A percentile compares a stretch with the other conserved stretches of the same genome.
Evolutionary conservation across 164 flowering plant species (phyloP).

Genomic region (Liquidambar formosana): DNA sequence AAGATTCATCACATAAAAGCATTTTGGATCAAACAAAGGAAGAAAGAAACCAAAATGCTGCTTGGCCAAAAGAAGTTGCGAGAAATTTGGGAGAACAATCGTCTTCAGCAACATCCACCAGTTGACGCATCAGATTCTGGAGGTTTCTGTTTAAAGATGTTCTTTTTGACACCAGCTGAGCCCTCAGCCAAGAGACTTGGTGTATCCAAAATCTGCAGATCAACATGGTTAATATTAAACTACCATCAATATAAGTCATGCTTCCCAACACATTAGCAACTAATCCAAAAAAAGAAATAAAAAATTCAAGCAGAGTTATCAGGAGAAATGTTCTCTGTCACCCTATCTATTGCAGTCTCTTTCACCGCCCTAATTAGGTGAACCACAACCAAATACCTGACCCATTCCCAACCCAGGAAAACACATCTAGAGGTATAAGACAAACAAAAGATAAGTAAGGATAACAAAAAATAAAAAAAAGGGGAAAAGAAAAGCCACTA

Average conservation of each 20-base stretch:
- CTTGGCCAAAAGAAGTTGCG: not conserved
- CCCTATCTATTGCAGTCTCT: too few species aligned
- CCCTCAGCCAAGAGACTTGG: slow-evolving; percentile 83
- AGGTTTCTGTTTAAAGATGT: slow-evolving; percentile 80
- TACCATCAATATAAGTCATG: too few species aligned
- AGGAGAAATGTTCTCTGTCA: too few species aligned
- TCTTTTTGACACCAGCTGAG: slow-evolving; percentile 60
- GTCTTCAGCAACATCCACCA: slow-evolving; percentile 63
- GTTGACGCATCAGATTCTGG: slow-evolving; percentile 56
- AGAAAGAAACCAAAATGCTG: not conserved
- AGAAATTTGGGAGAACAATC: not conserved
- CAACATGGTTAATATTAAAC: slow-evolving; percentile 2
- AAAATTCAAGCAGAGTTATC: too few species aligned
- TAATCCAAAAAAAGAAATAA: too few species aligned
- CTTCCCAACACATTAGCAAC: too few species aligned
- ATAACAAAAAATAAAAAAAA: too few species aligned
- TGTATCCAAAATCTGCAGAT: slow-evolving; percentile 78
- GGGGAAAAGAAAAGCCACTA: too few species aligned
- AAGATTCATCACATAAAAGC: not conserved
- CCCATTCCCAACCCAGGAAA: too few species aligned
- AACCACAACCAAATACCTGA: too few species aligned
- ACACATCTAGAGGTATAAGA: too few species aligned
- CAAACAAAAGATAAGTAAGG: too few species aligned
- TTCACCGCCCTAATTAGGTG: not conserved
- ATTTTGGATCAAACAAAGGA: not conserved